A percentile compares a stretch with the other conserved stretches of the same genome.
These are phyloP conservation scores for Corymbia maculata DNA, from an alignment of 345 rosid species.

Conservation along the genomic window DNA sequence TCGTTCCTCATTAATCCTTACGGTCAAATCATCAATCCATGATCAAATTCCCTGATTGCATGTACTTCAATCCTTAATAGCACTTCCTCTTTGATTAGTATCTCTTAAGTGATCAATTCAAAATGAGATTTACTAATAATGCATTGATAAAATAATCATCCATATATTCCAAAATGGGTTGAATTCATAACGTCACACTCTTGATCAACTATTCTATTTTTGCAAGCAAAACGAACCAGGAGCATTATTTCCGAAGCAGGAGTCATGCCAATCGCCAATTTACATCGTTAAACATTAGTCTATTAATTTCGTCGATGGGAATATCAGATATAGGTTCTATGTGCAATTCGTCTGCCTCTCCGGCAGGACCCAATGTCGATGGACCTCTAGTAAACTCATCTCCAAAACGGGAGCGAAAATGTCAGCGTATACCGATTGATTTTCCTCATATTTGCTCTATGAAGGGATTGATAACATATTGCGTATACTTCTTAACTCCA, in stretches of 20 bases:
- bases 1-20: too few relatives aligned
- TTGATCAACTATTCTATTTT: too few relatives aligned
- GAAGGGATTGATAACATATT: background rate
- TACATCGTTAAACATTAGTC: slow-evolving; percentile 33
- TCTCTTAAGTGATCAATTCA: too few relatives aligned
- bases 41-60: too few relatives aligned
- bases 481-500: background rate
- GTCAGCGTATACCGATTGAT: background rate
- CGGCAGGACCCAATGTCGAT: slow-evolving; percentile 6
- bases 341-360: slow-evolving; percentile 38
- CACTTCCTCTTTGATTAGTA: too few relatives aligned
- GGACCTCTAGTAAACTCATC: slow-evolving; percentile 87
- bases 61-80: too few relatives aligned
- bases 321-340: slow-evolving; percentile 77
- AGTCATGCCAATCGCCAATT: background rate
- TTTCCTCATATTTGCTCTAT: background rate
- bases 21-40: too few relatives aligned
- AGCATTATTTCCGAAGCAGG: background rate
- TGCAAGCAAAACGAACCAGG: background rate
- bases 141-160: too few relatives aligned
- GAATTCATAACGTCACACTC: too few relatives aligned
- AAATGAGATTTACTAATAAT: too few relatives aligned
- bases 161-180: too few relatives aligned
- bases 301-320: slow-evolving; percentile 43
- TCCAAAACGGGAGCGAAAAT: background rate